These are phyloP conservation scores for Podospora didyma DNA, from an alignment of 495 filamentous ascomycete species.

Conservation along the genomic window DNA sequence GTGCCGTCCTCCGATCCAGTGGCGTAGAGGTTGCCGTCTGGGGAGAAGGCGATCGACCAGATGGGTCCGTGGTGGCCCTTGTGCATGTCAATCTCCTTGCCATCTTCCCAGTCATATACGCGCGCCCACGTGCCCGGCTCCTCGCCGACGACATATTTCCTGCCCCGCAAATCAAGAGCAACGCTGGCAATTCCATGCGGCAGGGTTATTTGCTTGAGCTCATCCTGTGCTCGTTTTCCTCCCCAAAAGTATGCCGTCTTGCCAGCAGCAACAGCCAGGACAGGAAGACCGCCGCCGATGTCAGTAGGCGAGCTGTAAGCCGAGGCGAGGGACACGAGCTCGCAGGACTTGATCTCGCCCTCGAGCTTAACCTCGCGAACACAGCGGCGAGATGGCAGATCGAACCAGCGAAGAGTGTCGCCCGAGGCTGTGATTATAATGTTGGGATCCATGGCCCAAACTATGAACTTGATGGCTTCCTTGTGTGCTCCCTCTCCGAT, in stretches of 20 bases:
- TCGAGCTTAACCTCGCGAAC: conserved; percentile 70
- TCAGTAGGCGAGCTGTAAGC: conserved; percentile 37
- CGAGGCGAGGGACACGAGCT: conserved; percentile 60
- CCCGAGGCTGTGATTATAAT: conserved; percentile 87
- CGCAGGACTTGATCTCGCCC: conserved; percentile 84
- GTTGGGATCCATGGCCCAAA: conserved; percentile 86
- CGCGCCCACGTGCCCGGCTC: conserved; percentile 89
- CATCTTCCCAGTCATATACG: conserved; percentile 81
- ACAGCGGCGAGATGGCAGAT: conserved; percentile 68
- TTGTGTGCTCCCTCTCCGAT: conserved; percentile 79
- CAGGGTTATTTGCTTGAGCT: conserved; percentile 74
- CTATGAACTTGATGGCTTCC: conserved; percentile 87
- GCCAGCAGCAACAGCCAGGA: conserved; percentile 69
- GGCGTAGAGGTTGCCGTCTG: conserved; percentile 91
- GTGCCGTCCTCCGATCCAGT: conserved; percentile 97
- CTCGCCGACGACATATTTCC: conserved; percentile 83
- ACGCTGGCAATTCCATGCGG: conserved; percentile 84
- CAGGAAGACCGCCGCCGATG: conserved; percentile 50
- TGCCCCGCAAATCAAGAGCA: conserved; percentile 73
- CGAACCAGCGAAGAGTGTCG: conserved; percentile 90
- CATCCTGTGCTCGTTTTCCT: conserved; percentile 59
- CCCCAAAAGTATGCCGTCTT: conserved; percentile 93
- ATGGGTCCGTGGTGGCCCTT: conserved; percentile 97
- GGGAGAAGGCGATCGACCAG: conserved; percentile 91
- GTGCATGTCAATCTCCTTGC: conserved; percentile 81